Evolutionary conservation across 768 basidiomycete genomes (phyloP), one percentile per base, ranked within the genome.

Genomic region (Exidia glandulosa): DNA sequence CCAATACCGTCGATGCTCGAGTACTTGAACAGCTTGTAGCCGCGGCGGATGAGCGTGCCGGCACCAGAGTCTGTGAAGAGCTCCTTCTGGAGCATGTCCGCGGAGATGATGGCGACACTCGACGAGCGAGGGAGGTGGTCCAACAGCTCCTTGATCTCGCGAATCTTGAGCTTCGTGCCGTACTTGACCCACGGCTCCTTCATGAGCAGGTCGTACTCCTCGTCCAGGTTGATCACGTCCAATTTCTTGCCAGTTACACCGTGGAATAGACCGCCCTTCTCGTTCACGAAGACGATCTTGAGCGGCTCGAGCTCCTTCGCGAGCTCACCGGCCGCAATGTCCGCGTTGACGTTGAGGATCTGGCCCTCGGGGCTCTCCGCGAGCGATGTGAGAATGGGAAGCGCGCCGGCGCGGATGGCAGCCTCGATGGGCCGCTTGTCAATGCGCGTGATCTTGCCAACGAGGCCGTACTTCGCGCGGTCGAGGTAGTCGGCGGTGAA

Each of bases 101-200:
- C 85, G 56, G 90, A 91, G 74, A 99, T 99, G 74, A 99, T 93
- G 65, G 96, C 95, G 57, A 99, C 96, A 37, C 94, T 97, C 19
- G 95, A 96, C 2, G 96, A 89, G 61, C 96, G 94, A 16, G 96
- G 96, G 63, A 98, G 91, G 75, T 94, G 88, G 70, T 98, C 96
- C 48, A 99, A 83, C 58, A 99, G 86, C 69, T 98, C 96, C 76
- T 99, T 99, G 81, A 99, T 97, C 73, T 98, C 95, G 64, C 96
- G 88, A 60, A 99, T 81, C 76, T 98, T 98, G 72, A 99, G 89
- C 74, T 99, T 99, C 64, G 95, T 98, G 62, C 95, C 96, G 70
- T 85, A 97, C 72, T 96, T 96, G 73, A 99, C 95, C 96, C 96
- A 99, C 5, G 94, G 82, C 74, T 98, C 89, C 69, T 94, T 94